Evolutionary conservation across 352 stramenopile genomes (phyloP), one percentile per base, ranked within the genome.

Genomic region (Phytophthora cryptogea): DNA sequence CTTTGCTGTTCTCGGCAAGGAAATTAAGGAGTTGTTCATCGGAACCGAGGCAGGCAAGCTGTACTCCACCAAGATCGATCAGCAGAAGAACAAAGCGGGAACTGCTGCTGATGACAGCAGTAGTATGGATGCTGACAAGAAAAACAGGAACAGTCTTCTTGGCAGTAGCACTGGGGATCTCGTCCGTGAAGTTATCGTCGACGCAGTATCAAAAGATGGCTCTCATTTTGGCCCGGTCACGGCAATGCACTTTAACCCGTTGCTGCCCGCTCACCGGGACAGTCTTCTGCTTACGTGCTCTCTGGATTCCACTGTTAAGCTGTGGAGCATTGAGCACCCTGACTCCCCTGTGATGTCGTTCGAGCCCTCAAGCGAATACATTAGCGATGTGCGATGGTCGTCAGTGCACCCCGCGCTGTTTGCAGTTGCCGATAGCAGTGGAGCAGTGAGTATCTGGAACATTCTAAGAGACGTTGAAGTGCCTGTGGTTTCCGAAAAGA

Each of bases 351-450:
- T 94, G 23, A 74, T 92, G 20, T 91, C 82, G 36, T 95, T 95
- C 39, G 86, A 96, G 66, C 81, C 82, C 13, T 95, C 86, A 8
- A 93, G 80, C 23, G 88, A 96, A 58, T 95, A 96, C 63, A 83
- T 96, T 36, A 94, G 86, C 51, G 88, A 96, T 54, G 88, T 94
- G 20, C 72, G 82, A 68, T 96, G 86, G 88, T 94, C 86, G 7
- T 76, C 83, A 3, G 60, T 86, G 11, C 82, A 95, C 41, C 85
- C 86, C 4, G 77, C 86, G 13, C 58, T 96, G 8, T 95, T 96
- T 70, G 84, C 83, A 2, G 86, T 93, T 23, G 86, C 86, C 26
- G 87, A 95, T 46, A 86, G 82, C 9, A 88, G 68, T 17, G 88
- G 88, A 8, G 56, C 43, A 5, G 70, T 92, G 31, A 90, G 81